These are phyloP conservation scores for Arabidopsis thaliana DNA, from an alignment of 345 rosid species.

Conservation along the genomic window TAIR10.1 NC_003070.9:19485501-19486000, in stretches of 20 bases:
- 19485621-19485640: background rate
- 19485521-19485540: conserved; percentile 91
- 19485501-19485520: conserved; percentile 87
- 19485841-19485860: conserved; percentile 75
- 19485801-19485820: conserved; percentile 97
- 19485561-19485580: conserved; percentile 99
- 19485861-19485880: background rate
- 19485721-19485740: conserved; percentile 73
- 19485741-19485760: conserved; percentile 65
- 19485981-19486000: conserved; percentile 1
- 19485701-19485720: conserved; percentile 98
- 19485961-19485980: background rate
- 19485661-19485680: conserved; percentile 69
- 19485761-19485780: conserved; percentile 75
- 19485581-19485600: conserved; percentile 74
- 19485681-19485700: conserved; percentile 93
- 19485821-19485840: conserved; percentile 98
- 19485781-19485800: conserved; percentile 95
- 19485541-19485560: conserved; percentile 93
- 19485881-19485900: background rate
- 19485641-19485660: conserved; percentile 15
- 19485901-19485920: background rate
- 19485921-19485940: conserved; percentile 7
- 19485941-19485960: conserved; percentile 17
- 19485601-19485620: background rate